Evolutionary conservation across 1,284 basidiomycete genomes (phyloP), one percentile per base, ranked within the genome.

Genomic region (Termitomyces sp.): DNA sequence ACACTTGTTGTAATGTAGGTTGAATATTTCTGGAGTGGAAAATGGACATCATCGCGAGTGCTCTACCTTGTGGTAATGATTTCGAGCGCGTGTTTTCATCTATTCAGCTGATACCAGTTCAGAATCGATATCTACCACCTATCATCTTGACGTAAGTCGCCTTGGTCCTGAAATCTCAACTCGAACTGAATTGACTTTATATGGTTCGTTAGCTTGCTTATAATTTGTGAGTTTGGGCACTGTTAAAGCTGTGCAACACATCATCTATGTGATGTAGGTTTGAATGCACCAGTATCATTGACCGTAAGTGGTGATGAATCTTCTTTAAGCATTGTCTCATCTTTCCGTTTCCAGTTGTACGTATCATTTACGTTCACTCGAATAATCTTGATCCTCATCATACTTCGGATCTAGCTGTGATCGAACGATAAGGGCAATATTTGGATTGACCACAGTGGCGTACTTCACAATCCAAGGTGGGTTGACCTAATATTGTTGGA

Each of bases 101-200:
- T 6, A 30, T n/a, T 18, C 14, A 9, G 16, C 18, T 42, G 10
- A 45, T 16, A 19, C 6, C 21, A 6, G 13, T 33, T 5, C 33
- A 56, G 52, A 56, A 56, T 33, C 42, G 55, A 18, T 56, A 56
- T 37, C 34, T 56, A 5, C 54, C 54, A 7, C 54, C 46, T 5
- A 26, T 56, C 13, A 56, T 56, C 7, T 47, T 56, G 38, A 13
- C 38, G 52, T 56, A 34, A 24, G 54, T 50, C 45, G 14, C 21
- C 5, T 26, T 16, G 18, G 10, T 16, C 4, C 5, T 21, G 11
- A 11, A 8, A 8, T 28, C 26, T 28, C 26, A 28, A 4, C 3
- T 28, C 8, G 26, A 28, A 28, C 26, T 28, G n/a, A n/a, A n/a
- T n/a, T n/a, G n/a, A n/a, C n/a, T n/a, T n/a, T n/a, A 14, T 13